A percentile compares a stretch with the other conserved stretches of the same genome.
phyloP scores from a whole-genome alignment of 257 asterid species.

The Orobanche coerulescens region DNA sequence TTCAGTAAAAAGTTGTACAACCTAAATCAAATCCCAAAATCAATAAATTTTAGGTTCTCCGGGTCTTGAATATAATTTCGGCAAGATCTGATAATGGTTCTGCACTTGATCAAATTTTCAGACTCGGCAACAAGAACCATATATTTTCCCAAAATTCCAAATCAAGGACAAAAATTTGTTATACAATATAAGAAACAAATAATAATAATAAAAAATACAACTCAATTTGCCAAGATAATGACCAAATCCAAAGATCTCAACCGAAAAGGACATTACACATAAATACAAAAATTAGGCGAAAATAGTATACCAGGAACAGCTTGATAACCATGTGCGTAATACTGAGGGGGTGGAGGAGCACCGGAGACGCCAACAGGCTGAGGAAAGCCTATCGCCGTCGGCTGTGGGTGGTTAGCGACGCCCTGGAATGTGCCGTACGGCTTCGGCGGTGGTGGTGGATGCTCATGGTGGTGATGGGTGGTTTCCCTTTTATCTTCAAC shows the following conservation, averaged over 20 bases:
- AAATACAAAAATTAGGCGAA: neutral
- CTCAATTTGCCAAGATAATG: neutral
- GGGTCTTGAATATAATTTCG: neutral
- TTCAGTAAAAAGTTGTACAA: neutral
- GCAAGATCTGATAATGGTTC: conserved; percentile 8
- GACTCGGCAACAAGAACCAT: neutral
- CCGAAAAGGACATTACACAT: too few species aligned
- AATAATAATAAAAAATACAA: neutral
- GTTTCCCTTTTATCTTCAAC: conserved; percentile 41
- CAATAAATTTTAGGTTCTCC: neutral
- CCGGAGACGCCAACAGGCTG: conserved; percentile 61
- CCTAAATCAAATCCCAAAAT: conserved; percentile 1
- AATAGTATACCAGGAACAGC: conserved; percentile 55
- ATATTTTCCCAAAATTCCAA: conserved; percentile 2
- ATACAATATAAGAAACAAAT: too few species aligned
- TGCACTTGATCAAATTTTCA: neutral
- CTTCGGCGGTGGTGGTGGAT: conserved; percentile 45
- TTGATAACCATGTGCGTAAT: conserved; percentile 75
- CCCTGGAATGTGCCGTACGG: conserved; percentile 88
- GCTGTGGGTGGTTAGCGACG: conserved; percentile 61
- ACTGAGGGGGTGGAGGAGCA: conserved; percentile 38
- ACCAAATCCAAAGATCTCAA: conserved; percentile 19
- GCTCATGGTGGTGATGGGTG: conserved; percentile 28
- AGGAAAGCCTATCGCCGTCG: conserved; percentile 69
- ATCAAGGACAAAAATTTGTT: too few species aligned